Base-by-base conservation (phyloP, 805 yeast genomes). In the Naumovozyma castellii region DNA sequence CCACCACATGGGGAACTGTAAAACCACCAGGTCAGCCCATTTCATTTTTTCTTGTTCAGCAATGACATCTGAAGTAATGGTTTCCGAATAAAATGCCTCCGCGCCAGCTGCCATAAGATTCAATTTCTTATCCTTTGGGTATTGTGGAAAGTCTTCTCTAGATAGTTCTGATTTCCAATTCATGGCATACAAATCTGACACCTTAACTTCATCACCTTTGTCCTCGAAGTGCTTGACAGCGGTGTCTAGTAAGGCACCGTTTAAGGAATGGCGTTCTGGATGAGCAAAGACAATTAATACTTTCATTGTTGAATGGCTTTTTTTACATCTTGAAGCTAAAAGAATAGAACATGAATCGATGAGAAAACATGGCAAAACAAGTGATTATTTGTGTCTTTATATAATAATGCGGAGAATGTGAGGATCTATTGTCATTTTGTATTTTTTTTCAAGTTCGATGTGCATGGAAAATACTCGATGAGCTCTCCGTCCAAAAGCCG, bases 1-100 rank as follows among this genome's bases (percentile, higher is more conserved):
- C 56, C 57, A 53, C 55, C 56, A 53, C 5, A 48, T 19, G 9
- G 56, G 54, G 36, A 53, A 50, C 15, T 40, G 47, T 19, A 51
- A 41, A 19, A 52, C 34, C 13, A 51, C 27, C 12, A 36, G 18
- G 36, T 51, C 55, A 4, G 51, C 50, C 55, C 54, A 53, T 14
- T 38, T 34, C 3, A 48, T 37, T 29, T 51, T 51, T 33, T 53
- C 43, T 25, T 53, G 57, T 38, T 50, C 56, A 2, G 25, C 36
- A 15, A 41, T 30, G 19, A 51, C 53, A 35, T 52, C 57, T 2
- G 37, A 35, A 2, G 56, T 46, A n/a, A 51, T 20, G 3, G n/a
- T n/a, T 14, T 43, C 37, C 25, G 34, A 4, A 4, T 30, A 20
- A 16, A 39, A 42, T 9, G 43, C 48, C 14, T 15, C 19, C 9